Evolutionary conservation across 495 filamentous ascomycete species (phyloP), one percentile per base, ranked within the genome.

Genomic region (Lindgomyces ingoldianus): DNA sequence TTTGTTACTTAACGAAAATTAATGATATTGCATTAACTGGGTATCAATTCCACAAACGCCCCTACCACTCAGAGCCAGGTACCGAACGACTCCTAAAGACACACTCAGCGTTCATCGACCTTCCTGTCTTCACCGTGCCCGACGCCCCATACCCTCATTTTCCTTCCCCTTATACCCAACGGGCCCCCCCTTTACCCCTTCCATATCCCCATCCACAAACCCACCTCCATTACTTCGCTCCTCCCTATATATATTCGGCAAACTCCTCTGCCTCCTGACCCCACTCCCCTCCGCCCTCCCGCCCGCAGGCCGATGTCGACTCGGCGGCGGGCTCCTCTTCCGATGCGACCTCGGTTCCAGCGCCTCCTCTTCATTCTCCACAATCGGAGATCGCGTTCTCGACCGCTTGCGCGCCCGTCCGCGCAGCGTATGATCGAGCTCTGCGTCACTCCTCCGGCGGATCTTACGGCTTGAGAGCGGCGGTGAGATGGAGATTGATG

Each of bases 321-420:
- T 62, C 48, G 59, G 59, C 59, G 59, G 59, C 49, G 18, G 33
- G 27, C 59, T 62, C 41, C 59, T 62, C 41, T 47, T 53, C 50
- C 59, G 53, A 2, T 12, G 10, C 3, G 12, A 16, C 53, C 53
- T 57, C 57, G 14, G 46, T 25, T 16, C 3, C 24, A 26, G 36
- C 45, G 16, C 58, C 19, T 24, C 57, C 25, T 26, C 48, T 3
- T 53, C n/a, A 4, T 48, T 24, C 18, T 61, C 57, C 8, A 42
- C 18, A 21, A 45, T 46, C 19, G 46, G 49, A 10, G 16, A 19
- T 9, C 59, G 12, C 26, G 27, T 46, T 16, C 30, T n/a, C 2
- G 45, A 51, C 1, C 46, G 25, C 1, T 51, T 51, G 10, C 59
- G 48, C 19, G 59, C 48, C 16, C 59, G 59, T 1, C 59, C 59